phyloP scores from a whole-genome alignment of 2,329 filamentous ascomycete species.

The Pseudogymnoascus sp. region DNA sequence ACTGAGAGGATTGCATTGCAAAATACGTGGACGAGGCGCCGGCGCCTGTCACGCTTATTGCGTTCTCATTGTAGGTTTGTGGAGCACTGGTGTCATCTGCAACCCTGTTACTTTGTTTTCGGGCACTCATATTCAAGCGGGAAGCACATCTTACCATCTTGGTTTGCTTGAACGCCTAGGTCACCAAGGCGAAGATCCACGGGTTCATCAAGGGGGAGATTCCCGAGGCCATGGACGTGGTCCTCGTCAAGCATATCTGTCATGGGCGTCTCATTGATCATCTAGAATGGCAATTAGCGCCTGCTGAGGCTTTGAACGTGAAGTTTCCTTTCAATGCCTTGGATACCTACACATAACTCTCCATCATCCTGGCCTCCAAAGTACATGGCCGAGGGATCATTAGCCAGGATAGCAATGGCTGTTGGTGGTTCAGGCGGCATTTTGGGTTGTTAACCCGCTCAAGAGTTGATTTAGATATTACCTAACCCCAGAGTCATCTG shows the following conservation, averaged over 20 bases:
- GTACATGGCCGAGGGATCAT: slow-evolving; percentile 22
- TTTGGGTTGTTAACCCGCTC: slow-evolving; percentile 1
- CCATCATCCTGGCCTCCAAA: slow-evolving; percentile 12
- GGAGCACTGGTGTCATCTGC: background rate
- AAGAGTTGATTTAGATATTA: background rate
- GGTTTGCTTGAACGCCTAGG: slow-evolving; percentile 14
- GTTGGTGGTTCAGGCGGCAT: slow-evolving; percentile 19
- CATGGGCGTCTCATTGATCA: slow-evolving; percentile 23
- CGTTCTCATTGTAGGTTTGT: slow-evolving; percentile 13
- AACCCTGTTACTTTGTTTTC: background rate
- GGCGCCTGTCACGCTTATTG: slow-evolving; percentile 23
- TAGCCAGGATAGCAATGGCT: slow-evolving; percentile 18
- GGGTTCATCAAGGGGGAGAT: slow-evolving; percentile 36
- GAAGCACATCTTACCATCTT: background rate
- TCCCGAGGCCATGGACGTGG: slow-evolving; percentile 31
- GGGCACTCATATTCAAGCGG: background rate
- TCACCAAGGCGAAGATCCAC: slow-evolving; percentile 29
- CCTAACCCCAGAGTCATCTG: slow-evolving; percentile 1
- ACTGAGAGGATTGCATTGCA: slow-evolving; percentile 19
- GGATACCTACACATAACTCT: background rate
- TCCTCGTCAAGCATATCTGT: slow-evolving; percentile 37
- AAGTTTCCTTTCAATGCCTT: background rate
- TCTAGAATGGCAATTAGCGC: slow-evolving; percentile 1
- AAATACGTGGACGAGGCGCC: slow-evolving; percentile 26
- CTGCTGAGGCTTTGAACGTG: background rate